Evolutionary conservation across 257 asterid genomes (phyloP).

Genomic region (Solanum peruvianum): DNA sequence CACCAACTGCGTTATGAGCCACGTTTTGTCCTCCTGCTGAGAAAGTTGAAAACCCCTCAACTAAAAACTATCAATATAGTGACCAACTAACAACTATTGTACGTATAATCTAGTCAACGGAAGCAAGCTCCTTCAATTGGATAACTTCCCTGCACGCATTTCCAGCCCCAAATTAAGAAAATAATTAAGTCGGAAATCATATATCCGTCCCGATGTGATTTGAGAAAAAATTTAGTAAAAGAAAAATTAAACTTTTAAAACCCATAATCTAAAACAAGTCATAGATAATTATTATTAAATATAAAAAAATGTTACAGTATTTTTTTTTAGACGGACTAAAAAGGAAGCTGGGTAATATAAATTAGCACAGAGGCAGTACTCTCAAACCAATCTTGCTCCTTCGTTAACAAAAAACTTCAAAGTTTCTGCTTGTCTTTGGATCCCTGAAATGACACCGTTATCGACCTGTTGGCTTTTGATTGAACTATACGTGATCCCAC

Average conservation of each 20-base stretch:
- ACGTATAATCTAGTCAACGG: neutral
- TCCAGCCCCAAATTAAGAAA: neutral
- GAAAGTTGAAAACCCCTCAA: neutral
- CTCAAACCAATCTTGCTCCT: neutral
- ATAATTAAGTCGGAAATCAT: neutral
- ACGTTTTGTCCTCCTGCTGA: neutral
- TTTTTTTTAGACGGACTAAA: neutral
- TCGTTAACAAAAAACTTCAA: neutral
- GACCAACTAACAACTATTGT: neutral
- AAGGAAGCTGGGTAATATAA: neutral
- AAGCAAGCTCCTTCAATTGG: neutral
- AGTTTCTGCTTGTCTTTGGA: neutral
- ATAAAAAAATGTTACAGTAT: neutral
- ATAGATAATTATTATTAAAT: neutral
- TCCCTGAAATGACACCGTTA: neutral
- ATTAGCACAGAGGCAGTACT: neutral
- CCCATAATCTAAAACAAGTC: neutral
- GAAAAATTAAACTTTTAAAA: neutral
- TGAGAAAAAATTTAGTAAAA: neutral
- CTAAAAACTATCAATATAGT: neutral
- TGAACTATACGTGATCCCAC: conserved; percentile 32
- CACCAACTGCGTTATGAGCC: neutral
- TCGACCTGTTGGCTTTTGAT: conserved; percentile 35
- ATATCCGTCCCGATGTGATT: neutral
- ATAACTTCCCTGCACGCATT: neutral